Evolutionary conservation across 2,329 filamentous ascomycete species (phyloP), one percentile per base, ranked within the genome.

Genomic region (Raffaelea deltoideospora): DNA sequence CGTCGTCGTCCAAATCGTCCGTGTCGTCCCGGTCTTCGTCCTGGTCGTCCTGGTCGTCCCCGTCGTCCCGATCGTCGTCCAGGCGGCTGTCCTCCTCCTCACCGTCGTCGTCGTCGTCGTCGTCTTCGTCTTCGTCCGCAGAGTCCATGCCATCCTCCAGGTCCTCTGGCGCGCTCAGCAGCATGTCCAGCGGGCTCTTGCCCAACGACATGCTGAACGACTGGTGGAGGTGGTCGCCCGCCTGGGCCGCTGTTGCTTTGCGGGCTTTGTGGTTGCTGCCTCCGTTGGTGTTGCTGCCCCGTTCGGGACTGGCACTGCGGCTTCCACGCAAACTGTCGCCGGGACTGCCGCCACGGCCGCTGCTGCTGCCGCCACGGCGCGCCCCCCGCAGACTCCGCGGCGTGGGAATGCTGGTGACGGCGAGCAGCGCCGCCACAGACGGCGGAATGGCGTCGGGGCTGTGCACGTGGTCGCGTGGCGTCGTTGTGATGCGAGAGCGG

Each of bases 101-200:
- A n/a, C n/a, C n/a, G 11, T 20, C 17, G 14, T 50, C 48, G 33
- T 52, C 50, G 33, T 51, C 50, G 17, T 65, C 72, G 22, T 65
- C 64, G 22, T 64, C 56, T 28, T 63, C 61, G n/a, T n/a, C n/a
- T n/a, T n/a, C n/a, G n/a, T n/a, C n/a, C n/a, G n/a, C n/a, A n/a
- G n/a, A n/a, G n/a, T n/a, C n/a, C n/a, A n/a, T n/a, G 8, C 8
- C 8, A 13, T 69, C 64, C 30, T 60, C 57, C 19, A 66, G 47
- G 32, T 75, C 68, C n/a, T 76, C 72, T 1, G 72, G 73, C 0
- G 72, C 65, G 23, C 67, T 70, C 5, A 78, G 57, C 6, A 79
- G 58, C 40, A 77, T 52, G 38, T 77, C 72, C 45, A 78, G 50
- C 1, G 72, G 72, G 37, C 61, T 67, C 41, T 60, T 65, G 45